Evolutionary conservation across 176 grass and related monocot genomes (phyloP), one percentile per base, ranked within the genome.

Genomic region (Elaeis guineensis): DNA sequence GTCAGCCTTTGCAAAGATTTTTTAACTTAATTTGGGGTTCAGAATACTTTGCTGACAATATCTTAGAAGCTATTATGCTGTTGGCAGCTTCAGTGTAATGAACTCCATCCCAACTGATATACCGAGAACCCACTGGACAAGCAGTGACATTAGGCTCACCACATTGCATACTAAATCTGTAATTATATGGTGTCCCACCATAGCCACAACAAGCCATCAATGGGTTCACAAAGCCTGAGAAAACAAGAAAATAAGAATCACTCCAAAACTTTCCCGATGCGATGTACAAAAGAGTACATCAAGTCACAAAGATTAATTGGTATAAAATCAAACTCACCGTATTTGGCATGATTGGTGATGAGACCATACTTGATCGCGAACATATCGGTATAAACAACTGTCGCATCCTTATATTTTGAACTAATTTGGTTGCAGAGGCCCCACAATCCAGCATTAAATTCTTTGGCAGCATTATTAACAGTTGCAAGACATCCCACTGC

Each of bases 91-190:
- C 86, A 0, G 86, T 78, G 77, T 90, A 87, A 54, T 84, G 90
- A 25, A 90, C 83, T 17, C 90, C 90, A 6, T 90, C 90, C 90
- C 86, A 95, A 53, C 86, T 95, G 60, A 95, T 86, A 61, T 84
- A 83, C 68, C 81, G 83, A 0, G 81, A 84, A n/a, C 71, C 90
- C 22, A 69, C 67, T n/a, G 71, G 67, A 20, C 90, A 95, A 4
- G 76, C 60, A 16, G 56, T 22, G 70, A 24, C 76, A 77, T 2
- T 28, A 29, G 55, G 65, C 17, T 52, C 50, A 60, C 69, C 73
- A 61, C 86, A 95, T 6, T 54, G 71, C 24, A 35, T 64, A 23
- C 51, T 84, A 9, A 64, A 66, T 35, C 83, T 77, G 50, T 79
- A 90, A 73, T 95, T 95, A 77, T 95, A 95, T 0, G 78, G 78